Conservation (phyloP, 768 basidiomycete genomes). For the Agaricus sinodeliciosus region DNA sequence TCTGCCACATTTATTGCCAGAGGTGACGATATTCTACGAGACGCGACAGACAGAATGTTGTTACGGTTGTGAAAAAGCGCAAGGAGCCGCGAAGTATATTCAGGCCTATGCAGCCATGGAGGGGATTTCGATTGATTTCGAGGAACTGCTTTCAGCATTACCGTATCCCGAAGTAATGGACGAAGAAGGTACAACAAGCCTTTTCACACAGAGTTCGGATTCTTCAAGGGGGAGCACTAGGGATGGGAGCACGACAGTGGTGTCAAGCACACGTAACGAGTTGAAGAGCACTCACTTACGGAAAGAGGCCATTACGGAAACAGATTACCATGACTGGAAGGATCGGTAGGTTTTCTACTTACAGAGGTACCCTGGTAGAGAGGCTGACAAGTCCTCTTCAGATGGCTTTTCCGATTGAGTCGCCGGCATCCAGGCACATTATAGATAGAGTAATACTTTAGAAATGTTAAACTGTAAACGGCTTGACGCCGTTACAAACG, state of each 20-base stretch:
- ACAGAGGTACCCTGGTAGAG: background rate
- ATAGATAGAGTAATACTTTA: background rate
- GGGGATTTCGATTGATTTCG: constrained; percentile 1
- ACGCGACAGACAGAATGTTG: constrained; percentile 9
- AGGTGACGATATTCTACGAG: constrained; percentile 8
- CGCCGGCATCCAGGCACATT: constrained; percentile 6
- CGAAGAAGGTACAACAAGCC: background rate
- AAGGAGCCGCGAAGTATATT: constrained; percentile 2
- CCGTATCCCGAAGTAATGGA: constrained; percentile 6
- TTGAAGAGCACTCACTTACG: background rate
- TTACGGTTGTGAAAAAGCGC: constrained; percentile 8
- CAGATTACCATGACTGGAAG: constrained; percentile 9
- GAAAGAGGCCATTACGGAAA: constrained; percentile 6
- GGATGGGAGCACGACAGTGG: background rate
- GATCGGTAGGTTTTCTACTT: constrained; percentile 2
- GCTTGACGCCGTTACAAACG: background rate
- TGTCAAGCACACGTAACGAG: background rate
- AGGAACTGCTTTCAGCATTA: background rate
- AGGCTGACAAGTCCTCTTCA: background rate
- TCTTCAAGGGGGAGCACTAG: background rate
- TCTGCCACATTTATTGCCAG: constrained; percentile 1
- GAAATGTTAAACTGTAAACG: background rate
- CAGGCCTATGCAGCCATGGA: background rate
- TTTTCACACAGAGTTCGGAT: background rate
- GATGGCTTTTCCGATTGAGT: constrained; percentile 7